Conservation (phyloP, 768 basidiomycete genomes). For the Gyrodon lividus region DNA sequence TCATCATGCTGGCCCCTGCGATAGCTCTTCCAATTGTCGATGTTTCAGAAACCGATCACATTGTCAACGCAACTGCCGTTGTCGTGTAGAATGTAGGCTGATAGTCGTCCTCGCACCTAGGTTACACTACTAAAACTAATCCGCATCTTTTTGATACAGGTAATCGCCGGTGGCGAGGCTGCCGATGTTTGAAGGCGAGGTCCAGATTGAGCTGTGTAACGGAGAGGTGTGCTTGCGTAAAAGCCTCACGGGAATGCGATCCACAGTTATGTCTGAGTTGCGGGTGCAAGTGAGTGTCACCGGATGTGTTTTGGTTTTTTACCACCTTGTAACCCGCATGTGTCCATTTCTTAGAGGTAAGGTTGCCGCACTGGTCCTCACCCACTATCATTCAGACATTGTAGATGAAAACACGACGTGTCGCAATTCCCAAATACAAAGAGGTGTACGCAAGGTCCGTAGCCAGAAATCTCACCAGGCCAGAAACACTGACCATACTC, state of each 20-base stretch:
- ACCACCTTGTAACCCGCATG: neutral
- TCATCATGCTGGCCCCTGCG: slow-evolving; percentile 56
- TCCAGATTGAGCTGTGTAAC: slow-evolving; percentile 35
- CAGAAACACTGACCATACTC: slow-evolving; percentile 1
- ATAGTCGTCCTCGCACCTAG: neutral
- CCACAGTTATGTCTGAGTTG: slow-evolving; percentile 60
- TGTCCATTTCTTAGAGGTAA: slow-evolving; percentile 23
- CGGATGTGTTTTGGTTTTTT: neutral
- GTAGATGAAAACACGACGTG: slow-evolving; percentile 38
- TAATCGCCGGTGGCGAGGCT: slow-evolving; percentile 54
- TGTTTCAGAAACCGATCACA: slow-evolving; percentile 52
- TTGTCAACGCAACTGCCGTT: slow-evolving; percentile 58
- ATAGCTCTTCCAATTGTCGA: slow-evolving; percentile 38
- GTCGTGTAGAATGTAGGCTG: slow-evolving; percentile 47
- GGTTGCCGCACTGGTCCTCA: neutral
- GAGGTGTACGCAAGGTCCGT: slow-evolving; percentile 43
- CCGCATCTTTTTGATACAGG: slow-evolving; percentile 37
- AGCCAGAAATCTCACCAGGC: neutral
- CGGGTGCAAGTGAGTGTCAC: slow-evolving; percentile 42
- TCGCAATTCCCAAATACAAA: slow-evolving; percentile 50
- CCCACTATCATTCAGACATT: neutral
- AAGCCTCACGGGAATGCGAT: slow-evolving; percentile 60
- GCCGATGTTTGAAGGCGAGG: slow-evolving; percentile 41
- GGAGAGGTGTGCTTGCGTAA: slow-evolving; percentile 51
- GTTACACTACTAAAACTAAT: neutral